Evolutionary conservation across 2,329 filamentous ascomycete genomes (phyloP), one percentile per base, ranked within the genome.

Genomic region (Domatiomyces catenatus): DNA sequence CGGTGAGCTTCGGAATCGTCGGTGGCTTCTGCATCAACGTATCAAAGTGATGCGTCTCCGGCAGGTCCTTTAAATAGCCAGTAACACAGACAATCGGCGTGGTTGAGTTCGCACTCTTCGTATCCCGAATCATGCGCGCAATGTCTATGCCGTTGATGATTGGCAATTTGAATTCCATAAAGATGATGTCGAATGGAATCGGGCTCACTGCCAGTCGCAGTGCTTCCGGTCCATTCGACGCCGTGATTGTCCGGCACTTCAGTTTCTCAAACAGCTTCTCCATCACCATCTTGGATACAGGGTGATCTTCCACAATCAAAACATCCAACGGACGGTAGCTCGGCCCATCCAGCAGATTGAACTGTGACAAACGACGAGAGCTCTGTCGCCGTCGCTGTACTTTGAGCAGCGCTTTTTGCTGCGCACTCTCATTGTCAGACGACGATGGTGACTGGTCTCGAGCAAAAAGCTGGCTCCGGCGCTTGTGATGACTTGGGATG

Each of bases 141-240:
- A 98, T 86, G 64, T 98, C 92, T 10, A 87, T 85, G 20, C 92
- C 92, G 60, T 88, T 96, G 62, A 96, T 88, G 62, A 94, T 87
- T 8, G 92, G 90, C 45, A 98, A 73, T 64, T 90, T 93, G 70
- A 88, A 95, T 67, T 98, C 92, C 67, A 94, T 90, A 73, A 98
- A 92, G 64, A 98, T 95, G 60, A 95, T 87, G 67, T 98, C 92
- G 63, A 96, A 98, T 63, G 96, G 94, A 63, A 98, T 90, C 63
- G 96, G 90, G 62, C 90, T 90, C 74, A 94, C 86, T 24, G 92
- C 88, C 67, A 92, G 94, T 19, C 90, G 81, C 60, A 94, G 83
- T 8, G 90, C 92, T 63, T 98, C 92, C 0, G 86, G 83, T 0
- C 92, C 92, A 59, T 89, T 94, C 2, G 83, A 77, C 3, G 92